These are phyloP conservation scores for Aegilops umbellulata DNA, from an alignment of 176 grass and related monocot species.

Conservation along the genomic window DNA sequence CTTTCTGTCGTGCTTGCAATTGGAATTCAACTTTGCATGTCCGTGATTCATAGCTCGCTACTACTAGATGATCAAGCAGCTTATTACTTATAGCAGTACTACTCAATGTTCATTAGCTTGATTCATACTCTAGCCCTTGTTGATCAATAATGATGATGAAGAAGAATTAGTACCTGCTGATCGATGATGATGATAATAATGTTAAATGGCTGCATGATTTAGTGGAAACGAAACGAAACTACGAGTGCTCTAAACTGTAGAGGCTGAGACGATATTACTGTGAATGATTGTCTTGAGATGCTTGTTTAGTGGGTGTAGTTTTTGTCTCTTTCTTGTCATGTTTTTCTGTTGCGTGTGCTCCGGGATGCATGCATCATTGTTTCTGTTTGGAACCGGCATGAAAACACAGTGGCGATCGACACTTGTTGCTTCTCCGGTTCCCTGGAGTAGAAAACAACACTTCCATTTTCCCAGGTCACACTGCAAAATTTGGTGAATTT, in stretches of 20 bases:
- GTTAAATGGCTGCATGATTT: background rate
- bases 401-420: background rate
- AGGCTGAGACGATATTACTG: background rate
- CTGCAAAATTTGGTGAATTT: background rate
- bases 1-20: conserved; percentile 39
- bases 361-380: background rate
- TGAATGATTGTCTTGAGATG: background rate
- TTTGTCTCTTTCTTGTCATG: conserved; percentile 33
- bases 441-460: background rate
- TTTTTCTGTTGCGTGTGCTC: conserved; percentile 2
- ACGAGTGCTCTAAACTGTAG: background rate
- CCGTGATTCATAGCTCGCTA: background rate
- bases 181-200: background rate
- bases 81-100: background rate
- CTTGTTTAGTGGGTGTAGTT: background rate
- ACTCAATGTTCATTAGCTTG: conserved; percentile 1
- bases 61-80: background rate
- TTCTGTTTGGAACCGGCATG: conserved; percentile 2
- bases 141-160: background rate
- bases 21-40: conserved; percentile 36
- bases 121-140: background rate
- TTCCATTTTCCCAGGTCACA: background rate
- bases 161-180: background rate
- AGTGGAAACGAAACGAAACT: background rate
- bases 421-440: background rate